phyloP scores from a whole-genome alignment of 2,329 filamentous ascomycete species.

The Chaetomium sp. region DNA sequence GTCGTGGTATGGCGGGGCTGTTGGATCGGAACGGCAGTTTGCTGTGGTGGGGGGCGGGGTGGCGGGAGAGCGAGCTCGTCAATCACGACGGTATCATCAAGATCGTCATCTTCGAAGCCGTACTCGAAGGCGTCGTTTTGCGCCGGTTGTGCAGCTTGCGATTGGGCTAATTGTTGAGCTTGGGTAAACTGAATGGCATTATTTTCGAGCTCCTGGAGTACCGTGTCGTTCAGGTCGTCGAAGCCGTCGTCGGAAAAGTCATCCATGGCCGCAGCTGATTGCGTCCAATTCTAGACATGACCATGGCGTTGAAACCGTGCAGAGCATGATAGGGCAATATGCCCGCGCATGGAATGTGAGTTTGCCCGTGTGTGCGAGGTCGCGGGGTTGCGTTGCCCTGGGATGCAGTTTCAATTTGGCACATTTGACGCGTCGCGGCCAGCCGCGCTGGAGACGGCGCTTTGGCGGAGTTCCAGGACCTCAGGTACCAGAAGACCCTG shows the following conservation, averaged over 20 bases:
- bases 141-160: slow-evolving; percentile 33
- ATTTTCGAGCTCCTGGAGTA: slow-evolving; percentile 64
- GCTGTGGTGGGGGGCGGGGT: slow-evolving; percentile 41
- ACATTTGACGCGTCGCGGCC: not conserved
- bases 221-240: slow-evolving; percentile 60
- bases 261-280: slow-evolving; percentile 46
- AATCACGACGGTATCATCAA: slow-evolving; percentile 60
- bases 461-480: not conserved
- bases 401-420: not conserved
- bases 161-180: slow-evolving; percentile 41
- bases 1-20: slow-evolving; percentile 33
- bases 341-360: not conserved
- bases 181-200: slow-evolving; percentile 65
- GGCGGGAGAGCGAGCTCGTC: slow-evolving; percentile 49
- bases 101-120: slow-evolving; percentile 58
- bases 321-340: not conserved
- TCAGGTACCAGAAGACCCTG: not conserved
- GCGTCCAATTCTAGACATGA: slow-evolving; percentile 14
- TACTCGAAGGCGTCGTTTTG: slow-evolving; percentile 41
- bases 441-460: not conserved
- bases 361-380: not conserved
- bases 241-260: slow-evolving; percentile 66
- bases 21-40: slow-evolving; percentile 40
- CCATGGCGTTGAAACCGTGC: slow-evolving; percentile 24
- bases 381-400: not conserved